Percentiles rank a stretch among this genome's conserved stretches.
phyloP scores from a whole-genome alignment of 768 basidiomycete species.

The Sistotremastrum suecicum region DNA sequence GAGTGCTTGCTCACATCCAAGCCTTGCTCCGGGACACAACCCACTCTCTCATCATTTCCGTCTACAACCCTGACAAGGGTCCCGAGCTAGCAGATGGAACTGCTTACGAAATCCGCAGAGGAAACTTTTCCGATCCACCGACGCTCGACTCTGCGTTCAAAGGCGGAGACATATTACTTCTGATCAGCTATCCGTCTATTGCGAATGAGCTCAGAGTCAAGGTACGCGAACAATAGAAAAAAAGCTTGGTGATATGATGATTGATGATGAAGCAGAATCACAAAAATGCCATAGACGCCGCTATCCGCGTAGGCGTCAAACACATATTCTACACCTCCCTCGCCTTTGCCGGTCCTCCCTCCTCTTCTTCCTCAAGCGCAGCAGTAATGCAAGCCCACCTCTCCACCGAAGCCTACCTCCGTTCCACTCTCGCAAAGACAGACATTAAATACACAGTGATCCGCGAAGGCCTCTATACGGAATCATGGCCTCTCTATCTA shows the following conservation, averaged over 20 bases:
- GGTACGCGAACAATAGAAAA: not conserved
- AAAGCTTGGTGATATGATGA: not conserved
- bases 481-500: constrained; percentile 18
- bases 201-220: constrained; percentile 16
- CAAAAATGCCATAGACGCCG: constrained; percentile 22
- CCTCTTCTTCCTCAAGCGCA: constrained; percentile 10
- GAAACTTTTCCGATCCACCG: constrained; percentile 17
- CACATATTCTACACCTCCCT: constrained; percentile 24
- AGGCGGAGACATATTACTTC: constrained; percentile 19
- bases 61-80: constrained; percentile 19
- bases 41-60: constrained; percentile 17
- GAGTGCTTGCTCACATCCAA: constrained; percentile 17
- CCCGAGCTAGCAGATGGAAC: constrained; percentile 7
- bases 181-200: constrained; percentile 21
- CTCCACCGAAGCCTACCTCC: constrained; percentile 19
- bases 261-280: constrained; percentile 8
- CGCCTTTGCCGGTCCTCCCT: constrained; percentile 13
- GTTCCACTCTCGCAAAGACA: constrained; percentile 7
- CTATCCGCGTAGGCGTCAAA: constrained; percentile 16
- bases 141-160: constrained; percentile 19
- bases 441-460: constrained; percentile 21
- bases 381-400: constrained; percentile 20
- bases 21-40: constrained; percentile 15
- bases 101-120: constrained; percentile 17
- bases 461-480: constrained; percentile 22